Conservation (phyloP, 2,329 filamentous ascomycete species). For the Clarireedia monteithiana region DNA sequence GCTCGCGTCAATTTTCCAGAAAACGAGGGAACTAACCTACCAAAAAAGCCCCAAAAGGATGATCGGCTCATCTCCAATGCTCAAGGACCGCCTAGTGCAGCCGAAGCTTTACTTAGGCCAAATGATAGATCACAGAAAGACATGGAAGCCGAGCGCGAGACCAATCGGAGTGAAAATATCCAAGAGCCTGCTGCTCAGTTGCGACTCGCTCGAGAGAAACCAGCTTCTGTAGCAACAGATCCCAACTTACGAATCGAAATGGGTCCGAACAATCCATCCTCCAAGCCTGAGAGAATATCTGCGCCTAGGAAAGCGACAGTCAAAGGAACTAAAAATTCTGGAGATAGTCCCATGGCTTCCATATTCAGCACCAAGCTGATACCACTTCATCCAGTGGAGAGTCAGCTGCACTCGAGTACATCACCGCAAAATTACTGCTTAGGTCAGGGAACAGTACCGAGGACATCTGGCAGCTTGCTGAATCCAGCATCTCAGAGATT, state of each 20-base stretch:
- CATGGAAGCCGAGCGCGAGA: slow-evolving; percentile 2
- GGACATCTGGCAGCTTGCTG: too few species aligned
- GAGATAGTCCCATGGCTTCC: not conserved
- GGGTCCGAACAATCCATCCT: not conserved
- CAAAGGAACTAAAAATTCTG: not conserved
- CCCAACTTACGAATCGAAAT: too few species aligned
- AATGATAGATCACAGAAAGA: not conserved
- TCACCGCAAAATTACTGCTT: too few species aligned
- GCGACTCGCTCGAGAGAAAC: not conserved
- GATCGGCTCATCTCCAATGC: not conserved
- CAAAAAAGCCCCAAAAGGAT: too few species aligned
- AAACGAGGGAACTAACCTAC: too few species aligned
- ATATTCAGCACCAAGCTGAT: not conserved
- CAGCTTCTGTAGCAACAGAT: not conserved
- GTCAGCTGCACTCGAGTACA: too few species aligned
- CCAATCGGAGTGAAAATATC: not conserved
- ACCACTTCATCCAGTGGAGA: not conserved
- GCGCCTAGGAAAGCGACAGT: too few species aligned
- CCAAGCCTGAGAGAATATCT: not conserved
- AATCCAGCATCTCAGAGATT: too few species aligned
- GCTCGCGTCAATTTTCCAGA: too few species aligned
- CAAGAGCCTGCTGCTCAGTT: not conserved
- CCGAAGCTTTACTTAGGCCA: not conserved
- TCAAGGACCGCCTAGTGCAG: not conserved
- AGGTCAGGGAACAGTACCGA: too few species aligned